Evolutionary conservation across 352 stramenopile genomes (phyloP).

Genomic region (Phytophthora palmivora): DNA sequence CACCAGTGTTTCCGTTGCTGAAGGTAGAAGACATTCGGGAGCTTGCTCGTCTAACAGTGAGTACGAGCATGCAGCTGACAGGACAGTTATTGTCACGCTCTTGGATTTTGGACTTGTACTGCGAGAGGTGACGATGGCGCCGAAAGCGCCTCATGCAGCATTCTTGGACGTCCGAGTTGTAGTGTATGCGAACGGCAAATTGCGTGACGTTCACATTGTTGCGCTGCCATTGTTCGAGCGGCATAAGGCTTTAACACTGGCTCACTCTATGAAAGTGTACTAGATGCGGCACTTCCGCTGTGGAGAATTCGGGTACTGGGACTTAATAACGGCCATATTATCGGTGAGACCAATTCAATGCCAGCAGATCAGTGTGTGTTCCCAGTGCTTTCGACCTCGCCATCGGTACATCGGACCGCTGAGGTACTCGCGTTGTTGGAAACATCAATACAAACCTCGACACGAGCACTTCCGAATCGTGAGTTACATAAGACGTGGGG

Average conservation of each 20-base stretch:
- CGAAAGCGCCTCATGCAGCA: neutral
- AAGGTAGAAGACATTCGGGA: conserved; percentile 16
- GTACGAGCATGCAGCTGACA: conserved; percentile 38
- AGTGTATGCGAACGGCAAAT: conserved; percentile 17
- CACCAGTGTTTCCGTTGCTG: conserved; percentile 5
- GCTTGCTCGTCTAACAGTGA: conserved; percentile 37
- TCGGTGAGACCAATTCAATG: neutral
- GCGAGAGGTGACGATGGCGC: conserved; percentile 19
- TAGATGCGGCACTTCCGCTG: conserved; percentile 36
- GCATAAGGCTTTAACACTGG: conserved; percentile 9
- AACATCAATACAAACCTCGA: conserved; percentile 2
- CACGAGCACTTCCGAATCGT: neutral
- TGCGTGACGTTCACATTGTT: conserved; percentile 42
- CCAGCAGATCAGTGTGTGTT: conserved; percentile 1
- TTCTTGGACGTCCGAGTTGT: conserved; percentile 42
- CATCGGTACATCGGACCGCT: conserved; percentile 12
- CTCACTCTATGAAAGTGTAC: conserved; percentile 16
- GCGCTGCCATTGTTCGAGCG: conserved; percentile 29
- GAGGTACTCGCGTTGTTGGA: conserved; percentile 30
- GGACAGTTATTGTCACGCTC: conserved; percentile 31
- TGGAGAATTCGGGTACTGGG: conserved; percentile 37
- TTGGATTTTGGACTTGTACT: conserved; percentile 55
- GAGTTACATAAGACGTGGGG: conserved; percentile 34
- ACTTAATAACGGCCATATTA: conserved; percentile 16
- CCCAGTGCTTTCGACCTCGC: conserved; percentile 4